Conservation (phyloP, 176 grass and related monocot species). For the Zoysia japonica region DNA sequence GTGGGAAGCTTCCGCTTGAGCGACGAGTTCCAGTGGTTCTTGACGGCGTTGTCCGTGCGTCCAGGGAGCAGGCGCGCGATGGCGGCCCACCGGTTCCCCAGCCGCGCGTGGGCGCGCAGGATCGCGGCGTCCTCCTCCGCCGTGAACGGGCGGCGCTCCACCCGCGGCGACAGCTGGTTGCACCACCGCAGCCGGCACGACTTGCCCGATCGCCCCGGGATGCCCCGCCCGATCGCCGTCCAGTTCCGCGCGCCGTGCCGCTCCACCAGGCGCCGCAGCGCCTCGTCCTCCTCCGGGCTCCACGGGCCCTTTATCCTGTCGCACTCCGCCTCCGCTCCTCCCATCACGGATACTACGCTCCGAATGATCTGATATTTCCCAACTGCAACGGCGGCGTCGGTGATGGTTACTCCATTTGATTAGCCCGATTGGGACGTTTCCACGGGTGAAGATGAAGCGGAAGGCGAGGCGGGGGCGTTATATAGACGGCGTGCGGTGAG, state of each 20-base stretch:
- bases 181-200: slow-evolving; percentile 98
- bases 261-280: slow-evolving; percentile 71
- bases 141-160: slow-evolving; percentile 96
- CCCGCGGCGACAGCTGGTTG: slow-evolving; percentile 93
- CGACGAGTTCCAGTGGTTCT: slow-evolving; percentile 98
- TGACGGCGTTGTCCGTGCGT: slow-evolving; percentile 94
- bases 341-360: slow-evolving; percentile 16
- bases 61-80: slow-evolving; percentile 82
- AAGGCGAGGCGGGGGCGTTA: slow-evolving; percentile 8
- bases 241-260: slow-evolving; percentile 88
- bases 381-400: neutral
- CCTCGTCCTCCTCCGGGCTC: slow-evolving; percentile 95
- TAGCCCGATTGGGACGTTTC: slow-evolving; percentile 40
- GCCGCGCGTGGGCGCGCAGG: slow-evolving; percentile 67
- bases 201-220: slow-evolving; percentile 86
- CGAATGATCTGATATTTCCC: neutral
- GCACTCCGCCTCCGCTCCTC: slow-evolving; percentile 34
- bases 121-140: slow-evolving; percentile 79
- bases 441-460: slow-evolving; percentile 25
- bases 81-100: slow-evolving; percentile 91
- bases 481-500: slow-evolving; percentile 21
- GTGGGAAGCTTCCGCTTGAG: slow-evolving; percentile 71
- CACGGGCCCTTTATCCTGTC: slow-evolving; percentile 90
- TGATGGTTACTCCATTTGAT: neutral
- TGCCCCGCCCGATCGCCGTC: slow-evolving; percentile 75